Evolutionary conservation across 192 early-diverging fungal species (phyloP).

Genomic region (Coemansia reversa): DNA sequence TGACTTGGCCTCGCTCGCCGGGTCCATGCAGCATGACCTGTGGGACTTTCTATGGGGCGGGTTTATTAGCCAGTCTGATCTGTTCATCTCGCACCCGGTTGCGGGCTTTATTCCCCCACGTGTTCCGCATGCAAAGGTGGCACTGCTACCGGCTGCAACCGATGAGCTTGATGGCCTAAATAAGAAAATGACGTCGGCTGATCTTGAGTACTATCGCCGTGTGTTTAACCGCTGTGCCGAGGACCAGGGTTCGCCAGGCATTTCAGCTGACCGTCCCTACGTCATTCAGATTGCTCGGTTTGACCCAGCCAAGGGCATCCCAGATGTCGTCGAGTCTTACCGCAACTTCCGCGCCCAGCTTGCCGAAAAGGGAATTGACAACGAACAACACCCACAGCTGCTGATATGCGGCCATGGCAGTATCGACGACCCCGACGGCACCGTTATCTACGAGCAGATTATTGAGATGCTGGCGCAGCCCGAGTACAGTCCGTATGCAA

Average conservation of each 20-base stretch:
- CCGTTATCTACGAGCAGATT: constrained; percentile 63
- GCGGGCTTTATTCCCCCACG: constrained; percentile 68
- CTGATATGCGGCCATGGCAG: constrained; percentile 75
- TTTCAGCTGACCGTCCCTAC: constrained; percentile 65
- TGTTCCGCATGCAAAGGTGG: constrained; percentile 65
- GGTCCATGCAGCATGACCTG: constrained; percentile 67
- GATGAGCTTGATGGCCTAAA: constrained; percentile 83
- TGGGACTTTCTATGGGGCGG: constrained; percentile 74
- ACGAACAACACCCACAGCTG: constrained; percentile 64
- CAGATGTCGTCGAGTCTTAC: constrained; percentile 71
- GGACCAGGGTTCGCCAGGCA: constrained; percentile 66
- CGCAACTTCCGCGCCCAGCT: constrained; percentile 61
- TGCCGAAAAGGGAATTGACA: constrained; percentile 35
- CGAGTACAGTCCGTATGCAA: constrained; percentile 55
- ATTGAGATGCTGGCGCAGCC: constrained; percentile 48
- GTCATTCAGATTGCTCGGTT: constrained; percentile 81
- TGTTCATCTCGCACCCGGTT: constrained; percentile 81
- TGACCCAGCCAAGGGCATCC: constrained; percentile 83
- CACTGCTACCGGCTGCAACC: constrained; percentile 71
- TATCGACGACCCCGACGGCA: constrained; percentile 83
- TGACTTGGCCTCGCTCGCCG: constrained; percentile 64
- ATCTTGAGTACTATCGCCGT: constrained; percentile 66
- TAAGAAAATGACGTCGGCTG: constrained; percentile 60
- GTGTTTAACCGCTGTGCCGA: constrained; percentile 75
- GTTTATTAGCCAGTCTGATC: constrained; percentile 69